Base-by-base conservation (phyloP, 2,329 filamentous ascomycete species). In the Pseudogymnoascus sp. region DNA sequence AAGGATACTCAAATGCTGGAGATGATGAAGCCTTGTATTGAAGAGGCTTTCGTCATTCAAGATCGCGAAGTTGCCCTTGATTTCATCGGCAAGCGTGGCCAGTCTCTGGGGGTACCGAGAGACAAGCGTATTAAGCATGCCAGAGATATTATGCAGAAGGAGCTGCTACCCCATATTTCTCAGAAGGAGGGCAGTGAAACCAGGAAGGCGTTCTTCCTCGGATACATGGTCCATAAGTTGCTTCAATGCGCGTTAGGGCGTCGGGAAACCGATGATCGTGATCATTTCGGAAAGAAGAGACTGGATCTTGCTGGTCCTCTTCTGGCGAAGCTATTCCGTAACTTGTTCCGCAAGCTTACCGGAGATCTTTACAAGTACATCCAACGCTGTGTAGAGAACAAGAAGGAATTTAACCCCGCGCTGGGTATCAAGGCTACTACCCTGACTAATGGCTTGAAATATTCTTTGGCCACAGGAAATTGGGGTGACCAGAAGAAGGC, bases 401-500 rank as follows among this genome's bases (percentile, higher is more conserved):
- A 89, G 75, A 85, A 87, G 66, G 90, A 96, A 67, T 97, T 99
- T 79, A 95, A 95, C 68, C 79, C 97, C 45, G 90, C 90, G 12
- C 84, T 96, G 64, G 95, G 92, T 69, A 89, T 97, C 72, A 97
- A 97, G 79, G 87, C 89, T 21, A 89, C 87, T 67, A 96, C 95
- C 18, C 83, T 99, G 69, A 96, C 93, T 18, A 96, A 95, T 73
- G 95, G 93, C 60, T 79, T 99, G 68, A 96, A 97, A 74, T 99
- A 99, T 77, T 97, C 95, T 62, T 81, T 99, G 66, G 93, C 95
- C 26, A 99, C 95, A 12, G 95, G 95, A 69, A 99, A 99, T 77
- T 99, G 95, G 96, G 96, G 95, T 73, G 95, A 99, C 69, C 95
- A 99, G 80, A 99, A 97, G 83, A 99, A 97, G 80, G 93, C 95